These are phyloP conservation scores for Podosphaera leucotricha DNA, from an alignment of 2,329 filamentous ascomycete species.

Conservation along the genomic window DNA sequence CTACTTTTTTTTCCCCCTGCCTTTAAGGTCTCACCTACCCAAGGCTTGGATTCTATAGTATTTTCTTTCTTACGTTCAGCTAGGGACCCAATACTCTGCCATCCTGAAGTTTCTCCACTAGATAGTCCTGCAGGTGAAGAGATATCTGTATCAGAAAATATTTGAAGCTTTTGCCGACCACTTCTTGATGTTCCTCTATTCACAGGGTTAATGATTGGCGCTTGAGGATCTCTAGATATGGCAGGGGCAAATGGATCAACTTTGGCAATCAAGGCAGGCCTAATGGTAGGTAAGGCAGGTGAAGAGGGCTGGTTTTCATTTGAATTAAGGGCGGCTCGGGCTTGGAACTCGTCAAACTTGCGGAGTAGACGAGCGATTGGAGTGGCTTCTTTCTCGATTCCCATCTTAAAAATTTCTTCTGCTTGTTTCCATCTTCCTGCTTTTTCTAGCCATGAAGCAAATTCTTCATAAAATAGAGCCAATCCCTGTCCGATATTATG, in stretches of 20 bases:
- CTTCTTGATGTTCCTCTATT: slow-evolving; percentile 34
- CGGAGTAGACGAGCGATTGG: slow-evolving; percentile 60
- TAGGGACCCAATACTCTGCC: slow-evolving; percentile 78
- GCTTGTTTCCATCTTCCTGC: slow-evolving; percentile 71
- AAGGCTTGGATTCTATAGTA: slow-evolving; percentile 59
- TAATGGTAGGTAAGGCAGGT: slow-evolving; percentile 61
- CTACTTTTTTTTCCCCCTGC: slow-evolving; percentile 60
- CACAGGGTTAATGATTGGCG: slow-evolving; percentile 26
- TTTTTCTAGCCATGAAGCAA: slow-evolving; percentile 74
- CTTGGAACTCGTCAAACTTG: slow-evolving; percentile 83
- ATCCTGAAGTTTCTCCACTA: slow-evolving; percentile 41
- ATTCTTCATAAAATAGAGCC: slow-evolving; percentile 91
- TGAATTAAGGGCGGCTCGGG: slow-evolving; percentile 44
- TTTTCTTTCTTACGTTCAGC: slow-evolving; percentile 90
- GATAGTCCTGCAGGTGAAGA: slow-evolving; percentile 30
- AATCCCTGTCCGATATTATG: slow-evolving; percentile 70
- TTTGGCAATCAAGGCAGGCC: slow-evolving; percentile 68
- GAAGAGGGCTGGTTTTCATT: slow-evolving; percentile 48
- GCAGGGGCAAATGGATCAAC: slow-evolving; percentile 53
- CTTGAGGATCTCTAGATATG: slow-evolving; percentile 38
- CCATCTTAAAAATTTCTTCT: slow-evolving; percentile 78
- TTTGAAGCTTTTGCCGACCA: slow-evolving; percentile 59
- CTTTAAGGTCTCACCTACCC: slow-evolving; percentile 78
- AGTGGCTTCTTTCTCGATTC: slow-evolving; percentile 68
- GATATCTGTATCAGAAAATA: slow-evolving; percentile 65